Percentiles rank a stretch among this genome's conserved stretches.
Evolutionary conservation across 1,284 basidiomycete genomes (phyloP).

Genomic region (Athelia psychrophila): DNA sequence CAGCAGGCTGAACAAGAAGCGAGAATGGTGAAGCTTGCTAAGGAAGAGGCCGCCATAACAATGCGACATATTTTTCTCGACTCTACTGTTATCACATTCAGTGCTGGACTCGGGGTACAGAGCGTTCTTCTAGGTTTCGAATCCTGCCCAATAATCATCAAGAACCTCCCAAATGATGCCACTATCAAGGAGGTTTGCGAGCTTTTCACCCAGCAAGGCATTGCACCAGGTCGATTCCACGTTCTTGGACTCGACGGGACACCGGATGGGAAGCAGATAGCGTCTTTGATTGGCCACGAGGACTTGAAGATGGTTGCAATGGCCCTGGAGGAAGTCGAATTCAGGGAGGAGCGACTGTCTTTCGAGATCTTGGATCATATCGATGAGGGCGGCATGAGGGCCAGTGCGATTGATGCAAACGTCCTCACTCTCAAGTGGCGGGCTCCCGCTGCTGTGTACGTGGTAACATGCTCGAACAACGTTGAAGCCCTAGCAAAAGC

Average conservation of each 20-base stretch:
- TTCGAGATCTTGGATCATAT: conserved; percentile 33
- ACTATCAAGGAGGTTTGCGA: conserved; percentile 11
- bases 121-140: conserved; percentile 18
- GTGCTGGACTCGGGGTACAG: conserved; percentile 15
- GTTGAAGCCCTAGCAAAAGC: conserved; percentile 25
- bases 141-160: conserved; percentile 11
- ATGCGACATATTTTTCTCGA: conserved; percentile 13
- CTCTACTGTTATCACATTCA: conserved; percentile 18
- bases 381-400: conserved; percentile 35
- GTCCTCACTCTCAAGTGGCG: conserved; percentile 43
- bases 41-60: conserved; percentile 14
- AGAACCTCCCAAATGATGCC: conserved; percentile 13
- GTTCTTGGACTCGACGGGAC: conserved; percentile 2
- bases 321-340: conserved; percentile 42
- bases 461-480: conserved; percentile 33
- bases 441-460: conserved; percentile 32
- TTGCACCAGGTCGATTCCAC: conserved; percentile 10
- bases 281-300: conserved; percentile 11
- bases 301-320: conserved; percentile 14
- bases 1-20: not conserved
- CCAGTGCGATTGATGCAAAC: conserved; percentile 20
- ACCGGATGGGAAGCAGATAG: conserved; percentile 4
- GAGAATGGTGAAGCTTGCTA: conserved; percentile 3
- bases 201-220: conserved; percentile 18
- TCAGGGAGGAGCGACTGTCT: conserved; percentile 33